Percentiles rank a stretch among this genome's conserved stretches.
Evolutionary conservation across 2,329 filamentous ascomycete species (phyloP).

Genomic region (Aspergillus brasiliensis): DNA sequence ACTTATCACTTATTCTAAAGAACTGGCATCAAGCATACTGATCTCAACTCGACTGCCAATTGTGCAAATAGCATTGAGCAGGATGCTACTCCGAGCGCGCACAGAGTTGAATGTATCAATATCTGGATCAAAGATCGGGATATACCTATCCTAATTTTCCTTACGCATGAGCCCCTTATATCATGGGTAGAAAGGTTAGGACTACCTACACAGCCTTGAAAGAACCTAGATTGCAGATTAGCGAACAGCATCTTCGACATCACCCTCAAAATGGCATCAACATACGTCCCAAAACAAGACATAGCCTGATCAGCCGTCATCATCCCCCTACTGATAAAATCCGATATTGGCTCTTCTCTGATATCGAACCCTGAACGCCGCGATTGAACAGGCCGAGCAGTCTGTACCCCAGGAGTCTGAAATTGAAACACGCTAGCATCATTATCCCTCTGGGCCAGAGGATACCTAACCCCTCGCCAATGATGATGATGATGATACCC

Average conservation of each 20-base stretch:
- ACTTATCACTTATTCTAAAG: neutral
- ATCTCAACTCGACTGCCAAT: slow-evolving; percentile 52
- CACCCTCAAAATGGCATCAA: neutral
- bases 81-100: slow-evolving; percentile 49
- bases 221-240: slow-evolving; percentile 31
- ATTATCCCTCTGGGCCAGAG: neutral
- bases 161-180: neutral
- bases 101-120: slow-evolving; percentile 52
- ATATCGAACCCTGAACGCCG: slow-evolving; percentile 39
- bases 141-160: slow-evolving; percentile 46
- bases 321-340: slow-evolving; percentile 39
- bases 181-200: neutral
- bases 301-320: slow-evolving; percentile 37
- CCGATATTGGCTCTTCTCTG: slow-evolving; percentile 33
- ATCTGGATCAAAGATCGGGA: slow-evolving; percentile 51
- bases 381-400: slow-evolving; percentile 23
- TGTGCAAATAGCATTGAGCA: slow-evolving; percentile 56
- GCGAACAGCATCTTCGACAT: neutral
- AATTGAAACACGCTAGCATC: neutral
- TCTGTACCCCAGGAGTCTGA: neutral
- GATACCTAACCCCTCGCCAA: neutral
- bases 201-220: slow-evolving; percentile 38
- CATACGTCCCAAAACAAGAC: slow-evolving; percentile 37
- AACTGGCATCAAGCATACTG: slow-evolving; percentile 18
- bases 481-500: neutral